Evolutionary conservation across 768 basidiomycete species (phyloP), one percentile per base, ranked within the genome.

Genomic region (Auriscalpium microsporum): DNA sequence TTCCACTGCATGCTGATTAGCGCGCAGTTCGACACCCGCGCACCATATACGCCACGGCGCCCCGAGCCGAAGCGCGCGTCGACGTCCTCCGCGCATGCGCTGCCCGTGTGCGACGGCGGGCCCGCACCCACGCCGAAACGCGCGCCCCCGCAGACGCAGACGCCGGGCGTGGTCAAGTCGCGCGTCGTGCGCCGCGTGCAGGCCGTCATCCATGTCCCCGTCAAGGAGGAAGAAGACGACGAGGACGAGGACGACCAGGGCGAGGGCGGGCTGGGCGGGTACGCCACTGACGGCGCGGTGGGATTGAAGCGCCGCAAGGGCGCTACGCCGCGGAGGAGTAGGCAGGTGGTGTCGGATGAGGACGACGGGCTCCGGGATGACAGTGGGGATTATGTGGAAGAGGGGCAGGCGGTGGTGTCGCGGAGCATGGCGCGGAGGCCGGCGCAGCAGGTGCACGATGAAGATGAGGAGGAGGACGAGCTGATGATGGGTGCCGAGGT

Each of bases 401-500:
- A 52, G 52, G 65, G 62, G 13, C 62, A 63, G 45, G 40, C 40
- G 3, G n/a, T 34, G 5, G 13, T 19, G 10, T 42, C 36, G 53
- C 55, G 45, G 52, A 56, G 38, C 45, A 2, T 46, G 13, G 48
- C 44, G 44, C 50, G 38, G 47, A 53, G 48, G 57, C 61, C 37
- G 59, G 52, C 14, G 57, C 63, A 56, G 45, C 59, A 48, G 19
- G 53, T 34, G 11, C 48, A 52, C 42, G 28, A 53, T 21, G 54
- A 57, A 37, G 68, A 69, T 38, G 69, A 79, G 14, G 83, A 76
- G 10, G 80, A 82, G 4, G 83, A 86, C 58, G 81, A 84, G 61
- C 64, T 86, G 34, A 74, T 79, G 73, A 78, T 86, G 68, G 80
- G 78, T 28, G 70, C 74, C n/a, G 78, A 78, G 73, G 85, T 84